Evolutionary conservation across 306 rosid species (phyloP), one percentile per base, ranked within the genome.

Genomic region (Medicago lupulina): DNA sequence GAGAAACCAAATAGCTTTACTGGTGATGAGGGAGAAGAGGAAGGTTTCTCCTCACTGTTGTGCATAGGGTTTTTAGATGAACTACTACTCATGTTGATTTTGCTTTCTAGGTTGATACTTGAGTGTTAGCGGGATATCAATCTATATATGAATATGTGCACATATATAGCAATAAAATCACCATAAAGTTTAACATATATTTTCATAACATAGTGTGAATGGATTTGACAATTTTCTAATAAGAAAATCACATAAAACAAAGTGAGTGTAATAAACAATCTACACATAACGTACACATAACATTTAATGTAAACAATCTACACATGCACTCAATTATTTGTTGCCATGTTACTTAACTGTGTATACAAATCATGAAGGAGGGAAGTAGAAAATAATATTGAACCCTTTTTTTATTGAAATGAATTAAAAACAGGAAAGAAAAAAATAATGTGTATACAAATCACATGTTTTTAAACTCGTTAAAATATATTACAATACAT

Each of bases 1-100:
- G 67, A 44, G 23, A 79, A 63, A 63, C 82, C 82, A 5, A 79
- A 79, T 3, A 79, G 78, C 57, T 39, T 79, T 15, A 79, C 28
- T 23, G 76, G 23, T 70, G 77, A 41, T 2, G 44, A 14, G 0
- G 81, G 31, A 11, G 7, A 46, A 9, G 66, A 38, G 6, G 65
- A 23, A 68, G 25, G 41, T 18, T 67, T 44, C 6, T 31, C 46
- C 9, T 68, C 17, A 14, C 2, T 19, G 0, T 36, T 70, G 7
- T 21, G 1, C 39, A 21, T 67, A 57, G 68, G 75, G 50, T 68
- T 77, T 67, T 67, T 9, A 12, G 68, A 57, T 67, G 50, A 31
- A 36, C 10, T 21, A 51, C 17, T 67, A 65, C 31, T 77, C 10
- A 11, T 67, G 10, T 1, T 28, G 18, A 28, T 13, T 66, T 39